Evolutionary conservation across 2,329 filamentous ascomycete genomes (phyloP).

Genomic region (Botrytis fragariae): DNA sequence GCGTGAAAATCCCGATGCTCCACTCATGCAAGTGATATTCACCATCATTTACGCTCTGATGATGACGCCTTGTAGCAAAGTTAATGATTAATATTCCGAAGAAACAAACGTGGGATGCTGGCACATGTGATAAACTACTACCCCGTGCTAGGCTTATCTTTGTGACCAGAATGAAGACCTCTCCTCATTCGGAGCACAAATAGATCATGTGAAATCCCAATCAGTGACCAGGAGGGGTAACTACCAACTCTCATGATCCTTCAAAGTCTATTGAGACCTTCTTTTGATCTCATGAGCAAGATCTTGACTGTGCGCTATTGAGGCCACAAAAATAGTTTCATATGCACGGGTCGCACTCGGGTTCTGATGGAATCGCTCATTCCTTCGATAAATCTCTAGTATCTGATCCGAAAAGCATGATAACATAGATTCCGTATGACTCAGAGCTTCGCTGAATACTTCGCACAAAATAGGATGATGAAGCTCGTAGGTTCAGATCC

Average conservation of each 20-base stretch:
- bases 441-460: not conserved
- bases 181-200: not conserved
- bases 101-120: not conserved
- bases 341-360: not conserved
- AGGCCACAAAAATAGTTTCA: not conserved
- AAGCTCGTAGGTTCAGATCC: not conserved
- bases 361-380: not conserved
- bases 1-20: not conserved
- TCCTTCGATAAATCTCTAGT: not conserved
- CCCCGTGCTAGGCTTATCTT: not conserved
- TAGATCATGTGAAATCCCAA: not conserved
- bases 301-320: not conserved
- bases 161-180: not conserved
- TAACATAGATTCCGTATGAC: not conserved
- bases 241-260: not conserved
- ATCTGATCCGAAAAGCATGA: not conserved
- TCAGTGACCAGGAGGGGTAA: not conserved
- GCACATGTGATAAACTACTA: not conserved
- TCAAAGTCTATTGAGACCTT: not conserved
- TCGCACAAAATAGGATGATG: not conserved
- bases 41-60: constrained; percentile 8
- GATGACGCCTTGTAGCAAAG: not conserved
- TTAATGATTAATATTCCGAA: constrained; percentile 1
- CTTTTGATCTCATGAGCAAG: not conserved
- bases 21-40: constrained; percentile 16